These are phyloP conservation scores for Eurotiales sp. DNA, from an alignment of 2,329 filamentous ascomycete genomes.

Conservation along the genomic window DNA sequence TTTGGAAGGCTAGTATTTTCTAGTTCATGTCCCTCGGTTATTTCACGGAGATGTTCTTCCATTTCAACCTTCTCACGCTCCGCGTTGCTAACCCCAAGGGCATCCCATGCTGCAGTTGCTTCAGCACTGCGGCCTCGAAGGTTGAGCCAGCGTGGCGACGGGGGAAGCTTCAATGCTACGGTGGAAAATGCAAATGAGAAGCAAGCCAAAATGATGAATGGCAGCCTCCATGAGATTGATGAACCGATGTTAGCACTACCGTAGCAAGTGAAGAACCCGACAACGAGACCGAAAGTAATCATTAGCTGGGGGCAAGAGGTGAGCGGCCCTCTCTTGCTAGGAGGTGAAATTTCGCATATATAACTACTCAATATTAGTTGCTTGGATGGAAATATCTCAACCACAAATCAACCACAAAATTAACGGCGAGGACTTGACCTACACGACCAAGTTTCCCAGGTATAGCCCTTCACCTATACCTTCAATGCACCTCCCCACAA, in stretches of 20 bases:
- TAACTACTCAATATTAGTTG: slow-evolving; percentile 25
- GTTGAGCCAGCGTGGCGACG: slow-evolving; percentile 58
- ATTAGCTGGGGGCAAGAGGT: slow-evolving; percentile 53
- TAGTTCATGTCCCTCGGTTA: slow-evolving; percentile 12
- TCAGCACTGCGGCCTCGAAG: slow-evolving; percentile 46
- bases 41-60: slow-evolving; percentile 15
- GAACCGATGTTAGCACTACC: slow-evolving; percentile 47
- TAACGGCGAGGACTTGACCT: neutral
- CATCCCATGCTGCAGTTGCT: slow-evolving; percentile 40
- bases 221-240: slow-evolving; percentile 54
- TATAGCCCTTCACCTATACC: slow-evolving; percentile 59
- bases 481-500: slow-evolving; percentile 53
- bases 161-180: slow-evolving; percentile 41
- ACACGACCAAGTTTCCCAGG: slow-evolving; percentile 54
- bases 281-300: slow-evolving; percentile 48
- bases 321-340: slow-evolving; percentile 48
- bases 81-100: slow-evolving; percentile 42
- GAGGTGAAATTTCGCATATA: slow-evolving; percentile 59
- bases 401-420: neutral
- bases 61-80: slow-evolving; percentile 50
- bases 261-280: slow-evolving; percentile 61
- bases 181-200: slow-evolving; percentile 40
- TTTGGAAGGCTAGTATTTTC: neutral
- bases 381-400: too few relatives aligned
- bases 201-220: slow-evolving; percentile 49